A percentile compares a stretch with the other conserved stretches of the same genome.
Conservation (phyloP, 768 basidiomycete genomes). For the Calocybe gangraenosa region DNA sequence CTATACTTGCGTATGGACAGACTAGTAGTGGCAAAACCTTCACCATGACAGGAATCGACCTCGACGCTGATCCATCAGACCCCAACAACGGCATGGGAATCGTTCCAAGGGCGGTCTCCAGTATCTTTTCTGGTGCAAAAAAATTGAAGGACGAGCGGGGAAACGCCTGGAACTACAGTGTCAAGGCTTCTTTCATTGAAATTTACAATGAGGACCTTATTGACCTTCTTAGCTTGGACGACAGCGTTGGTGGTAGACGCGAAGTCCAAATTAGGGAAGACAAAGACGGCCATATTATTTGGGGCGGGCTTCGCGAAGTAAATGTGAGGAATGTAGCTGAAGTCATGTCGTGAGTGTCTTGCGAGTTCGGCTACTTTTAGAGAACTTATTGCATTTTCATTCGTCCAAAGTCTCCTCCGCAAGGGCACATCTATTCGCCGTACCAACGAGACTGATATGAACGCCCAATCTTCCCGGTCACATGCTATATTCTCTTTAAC, state of each 20-base stretch:
- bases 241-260: constrained; percentile 59
- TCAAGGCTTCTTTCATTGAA: constrained; percentile 95
- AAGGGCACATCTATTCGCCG: constrained; percentile 88
- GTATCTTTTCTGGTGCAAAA: constrained; percentile 77
- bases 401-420: constrained; percentile 63
- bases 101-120: constrained; percentile 88
- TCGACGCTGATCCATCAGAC: constrained; percentile 83
- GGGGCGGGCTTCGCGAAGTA: constrained; percentile 93
- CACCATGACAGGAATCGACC: constrained; percentile 95
- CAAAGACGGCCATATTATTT: constrained; percentile 94
- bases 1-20: constrained; percentile 96
- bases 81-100: constrained; percentile 87
- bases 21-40: constrained; percentile 96
- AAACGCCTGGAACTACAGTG: constrained; percentile 67
- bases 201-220: constrained; percentile 99
- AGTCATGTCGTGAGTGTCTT: constrained; percentile 81
- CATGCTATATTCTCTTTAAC: constrained; percentile 99
- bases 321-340: constrained; percentile 79
- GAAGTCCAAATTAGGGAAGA: constrained; percentile 97
- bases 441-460: constrained; percentile 98
- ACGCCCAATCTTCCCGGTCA: constrained; percentile 94
- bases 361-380: constrained; percentile 3
- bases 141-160: constrained; percentile 75
- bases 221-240: constrained; percentile 82
- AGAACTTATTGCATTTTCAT: constrained; percentile 7